A percentile compares a stretch with the other conserved stretches of the same genome.
Evolutionary conservation across 2,329 filamentous ascomycete genomes (phyloP).

Genomic region (Colletotrichum nymphaeae): DNA sequence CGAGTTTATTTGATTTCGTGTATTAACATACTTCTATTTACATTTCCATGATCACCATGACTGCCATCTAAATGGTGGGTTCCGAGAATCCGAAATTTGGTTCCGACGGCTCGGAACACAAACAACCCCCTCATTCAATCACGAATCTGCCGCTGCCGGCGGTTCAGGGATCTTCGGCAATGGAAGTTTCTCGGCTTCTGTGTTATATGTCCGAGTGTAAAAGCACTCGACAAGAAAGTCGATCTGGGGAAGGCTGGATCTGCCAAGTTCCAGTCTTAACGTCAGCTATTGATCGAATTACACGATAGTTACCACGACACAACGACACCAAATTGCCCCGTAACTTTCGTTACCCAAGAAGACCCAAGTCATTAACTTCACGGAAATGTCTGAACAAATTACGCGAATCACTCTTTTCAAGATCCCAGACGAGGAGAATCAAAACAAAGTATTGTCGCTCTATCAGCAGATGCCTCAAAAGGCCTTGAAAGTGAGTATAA

Average conservation of each 20-base stretch:
- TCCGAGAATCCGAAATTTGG: slow-evolving; percentile 14
- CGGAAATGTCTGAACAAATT: slow-evolving; percentile 30
- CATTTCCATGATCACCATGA: not conserved
- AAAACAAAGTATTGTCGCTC: slow-evolving; percentile 42
- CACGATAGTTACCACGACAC: not conserved
- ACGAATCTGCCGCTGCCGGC: not conserved
- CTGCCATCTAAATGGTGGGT: not conserved
- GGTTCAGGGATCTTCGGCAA: not conserved
- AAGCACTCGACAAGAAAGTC: not conserved
- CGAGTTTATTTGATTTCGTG: not conserved
- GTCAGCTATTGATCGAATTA: not conserved
- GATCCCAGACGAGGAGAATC: slow-evolving; percentile 46
- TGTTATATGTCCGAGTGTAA: not conserved
- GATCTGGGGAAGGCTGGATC: not conserved
- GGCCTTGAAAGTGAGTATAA: slow-evolving; percentile 44
- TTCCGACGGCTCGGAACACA: slow-evolving; percentile 15
- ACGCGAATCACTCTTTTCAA: slow-evolving; percentile 53
- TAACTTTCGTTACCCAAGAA: not conserved
- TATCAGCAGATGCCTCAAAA: slow-evolving; percentile 46
- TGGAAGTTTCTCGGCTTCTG: not conserved
- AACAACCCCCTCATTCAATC: not conserved
- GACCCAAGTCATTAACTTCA: not conserved
- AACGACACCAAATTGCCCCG: not conserved
- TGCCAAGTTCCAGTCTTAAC: not conserved
- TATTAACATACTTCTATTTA: not conserved